Base-by-base conservation (phyloP, 305 asterid genomes). In the Fraxinus sp. region DNA sequence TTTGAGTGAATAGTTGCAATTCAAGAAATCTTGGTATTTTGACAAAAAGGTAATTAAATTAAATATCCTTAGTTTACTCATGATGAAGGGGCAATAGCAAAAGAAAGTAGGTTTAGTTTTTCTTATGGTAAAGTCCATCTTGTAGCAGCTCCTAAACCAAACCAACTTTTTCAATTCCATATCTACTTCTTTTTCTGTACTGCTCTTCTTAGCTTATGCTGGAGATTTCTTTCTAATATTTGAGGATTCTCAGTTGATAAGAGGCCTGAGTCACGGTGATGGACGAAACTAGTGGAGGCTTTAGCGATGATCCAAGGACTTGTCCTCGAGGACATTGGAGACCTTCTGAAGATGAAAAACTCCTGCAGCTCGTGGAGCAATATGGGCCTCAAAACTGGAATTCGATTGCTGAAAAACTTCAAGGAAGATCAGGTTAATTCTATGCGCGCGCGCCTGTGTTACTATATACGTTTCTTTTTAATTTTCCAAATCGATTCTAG, bases 281-380 rank as follows among this genome's bases (percentile, higher is more conserved):
- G 93, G 93, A 87, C 72, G 92, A 91, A 83, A 81, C 82, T 4
- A 85, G 86, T 35, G 89, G 88, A 6, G 79, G 84, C 2, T 84
- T 88, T 0, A 83, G 84, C 20, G 93, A 93, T 30, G 90, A 89
- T 64, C 83, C 89, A 4, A 90, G 89, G 79, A 79, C 82, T 78
- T 92, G 98, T 80, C 97, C 95, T 64, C 89, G 98, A 52, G 98
- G 98, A 0, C 98, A 95, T 87, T 95, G 98, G 98, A 86, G 98
- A 77, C 98, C 98, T 0, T 97, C 98, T 0, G 98, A 95, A 86
- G 98, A 95, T 30, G 98, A 94, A 79, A 94, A 85, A 46, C 96
- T 94, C 79, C 90, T 95, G 77, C 93, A 85, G 79, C 94, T 95
- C 11, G 98, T 95, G 46, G 92, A 91, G 32, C 90, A 91, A 82